Evolutionary conservation across 225 moss, liverwort and hornwort species (phyloP), one percentile per base, ranked within the genome.

Genomic region (Marchantia paleacea): DNA sequence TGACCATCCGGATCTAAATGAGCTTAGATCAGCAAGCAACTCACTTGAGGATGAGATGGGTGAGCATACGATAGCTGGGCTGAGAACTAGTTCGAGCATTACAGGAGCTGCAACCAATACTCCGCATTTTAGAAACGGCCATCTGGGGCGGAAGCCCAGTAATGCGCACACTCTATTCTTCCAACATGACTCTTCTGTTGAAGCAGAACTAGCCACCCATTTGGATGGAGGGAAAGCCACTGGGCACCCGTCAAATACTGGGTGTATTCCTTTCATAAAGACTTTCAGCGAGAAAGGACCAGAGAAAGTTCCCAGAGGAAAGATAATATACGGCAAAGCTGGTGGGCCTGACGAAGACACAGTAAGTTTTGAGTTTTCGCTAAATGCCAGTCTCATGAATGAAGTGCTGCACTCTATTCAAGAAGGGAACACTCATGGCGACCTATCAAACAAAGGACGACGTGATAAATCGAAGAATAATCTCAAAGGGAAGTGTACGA

Each of bases 301-400:
- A 16, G 39, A 60, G 75, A 47, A 76, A 58, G 31, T n/a, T 18
- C 31, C 8, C 1, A 24, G 24, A 16, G 64, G 64, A 16, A 50
- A 3, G 20, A 52, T 50, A 8, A 51, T 50, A 6, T 65, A 52
- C 65, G 52, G 24, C 22, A 65, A 26, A 51, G 16, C 55, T 30
- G 65, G 50, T 64, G 77, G 49, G 10, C 49, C n/a, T 20, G 51
- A 51, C 24, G 64, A 78, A n/a, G 76, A 74, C 55, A 29, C 13
- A 14, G 11, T 76, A 58, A 61, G 30, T 19, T 76, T 60, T 76
- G 60, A 76, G 39, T 15, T 75, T 29, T 55, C 55, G 15, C 19
- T 60, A 16, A 61, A 76, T 28, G 39, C 58, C 20, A 8, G 60
- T 55, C 24, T 60, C 6, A 76, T 76, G 57, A 47, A 76, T 29